Conservation (phyloP, 2,329 filamentous ascomycete species). For the Aspergillus alliaceus region DNA sequence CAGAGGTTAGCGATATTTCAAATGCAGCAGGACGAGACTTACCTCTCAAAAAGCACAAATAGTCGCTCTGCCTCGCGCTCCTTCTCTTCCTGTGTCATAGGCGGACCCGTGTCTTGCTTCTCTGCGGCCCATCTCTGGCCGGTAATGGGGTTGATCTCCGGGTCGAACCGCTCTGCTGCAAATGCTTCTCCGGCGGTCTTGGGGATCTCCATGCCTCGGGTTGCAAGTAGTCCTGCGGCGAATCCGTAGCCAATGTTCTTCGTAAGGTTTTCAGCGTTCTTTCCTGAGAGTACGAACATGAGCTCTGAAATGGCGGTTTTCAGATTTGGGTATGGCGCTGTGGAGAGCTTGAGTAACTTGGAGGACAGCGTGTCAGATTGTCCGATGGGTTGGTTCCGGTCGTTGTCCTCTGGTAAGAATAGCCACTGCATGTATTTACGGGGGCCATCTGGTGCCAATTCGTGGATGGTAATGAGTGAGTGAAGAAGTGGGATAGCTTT, state of each 20-base stretch:
- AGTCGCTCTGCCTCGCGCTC: constrained; percentile 85
- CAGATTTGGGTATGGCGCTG: constrained; percentile 70
- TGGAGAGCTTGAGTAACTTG: constrained; percentile 74
- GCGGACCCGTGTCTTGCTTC: constrained; percentile 56
- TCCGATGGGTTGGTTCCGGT: constrained; percentile 76
- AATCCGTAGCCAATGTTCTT: constrained; percentile 93
- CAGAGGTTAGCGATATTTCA: constrained; percentile 13
- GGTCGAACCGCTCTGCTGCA: constrained; percentile 32
- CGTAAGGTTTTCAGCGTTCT: constrained; percentile 76
- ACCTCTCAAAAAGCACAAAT: constrained; percentile 89
- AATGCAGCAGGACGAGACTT: constrained; percentile 23
- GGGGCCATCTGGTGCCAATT: constrained; percentile 63
- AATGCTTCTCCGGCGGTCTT: constrained; percentile 61
- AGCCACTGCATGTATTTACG: constrained; percentile 62
- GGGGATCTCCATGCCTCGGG: constrained; percentile 77
- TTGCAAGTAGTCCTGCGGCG: constrained; percentile 84
- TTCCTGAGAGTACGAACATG: constrained; percentile 83
- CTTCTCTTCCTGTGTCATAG: constrained; percentile 91
- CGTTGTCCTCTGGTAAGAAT: constrained; percentile 74
- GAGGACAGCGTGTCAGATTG: constrained; percentile 72
- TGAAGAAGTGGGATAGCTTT: constrained; percentile 72
- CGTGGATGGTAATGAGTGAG: constrained; percentile 69
- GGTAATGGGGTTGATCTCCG: constrained; percentile 75
- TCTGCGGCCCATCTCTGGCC: constrained; percentile 77
- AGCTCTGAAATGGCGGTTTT: constrained; percentile 74